Evolutionary conservation across 345 rosid genomes (phyloP).

Genomic region (Eucalyptus paniculata): DNA sequence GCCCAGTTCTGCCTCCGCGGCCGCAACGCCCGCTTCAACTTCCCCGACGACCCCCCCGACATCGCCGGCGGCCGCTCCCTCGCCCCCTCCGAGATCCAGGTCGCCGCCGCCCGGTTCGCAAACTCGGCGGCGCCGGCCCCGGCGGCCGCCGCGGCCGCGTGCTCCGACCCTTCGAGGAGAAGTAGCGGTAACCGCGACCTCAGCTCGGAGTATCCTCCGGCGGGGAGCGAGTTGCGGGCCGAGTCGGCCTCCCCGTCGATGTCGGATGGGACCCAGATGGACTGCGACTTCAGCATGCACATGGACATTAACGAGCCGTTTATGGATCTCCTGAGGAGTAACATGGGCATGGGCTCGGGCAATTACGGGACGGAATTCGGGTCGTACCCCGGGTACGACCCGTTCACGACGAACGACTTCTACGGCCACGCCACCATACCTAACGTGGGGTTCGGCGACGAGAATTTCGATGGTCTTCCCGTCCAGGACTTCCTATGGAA

Average conservation of each 20-base stretch:
- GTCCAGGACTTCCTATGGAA: conserved; percentile 49
- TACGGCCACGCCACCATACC: conserved; percentile 4
- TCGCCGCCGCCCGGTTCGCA: conserved; percentile 49
- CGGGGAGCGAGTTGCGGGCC: background rate
- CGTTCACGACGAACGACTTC: conserved; percentile 15
- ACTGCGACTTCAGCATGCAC: conserved; percentile 3
- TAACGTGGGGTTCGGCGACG: conserved; percentile 10
- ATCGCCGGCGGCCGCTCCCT: conserved; percentile 38
- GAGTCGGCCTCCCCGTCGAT: conserved; percentile 32
- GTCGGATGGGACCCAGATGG: conserved; percentile 23
- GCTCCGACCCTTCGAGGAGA: background rate
- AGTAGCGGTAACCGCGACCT: background rate
- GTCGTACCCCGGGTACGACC: conserved; percentile 38
- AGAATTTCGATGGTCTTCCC: conserved; percentile 11
- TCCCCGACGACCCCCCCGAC: conserved; percentile 58
- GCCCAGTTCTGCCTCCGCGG: conserved; percentile 79
- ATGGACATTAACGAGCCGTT: background rate
- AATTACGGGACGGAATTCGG: conserved; percentile 27
- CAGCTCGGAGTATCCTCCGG: background rate
- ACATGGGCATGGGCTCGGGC: conserved; percentile 9
- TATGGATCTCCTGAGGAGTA: conserved; percentile 5
- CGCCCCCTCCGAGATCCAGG: conserved; percentile 41
- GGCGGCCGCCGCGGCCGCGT: background rate
- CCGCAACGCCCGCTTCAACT: conserved; percentile 40
- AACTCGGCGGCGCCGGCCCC: conserved; percentile 7